Evolutionary conservation across 2,329 filamentous ascomycete genomes (phyloP), one percentile per base, ranked within the genome.

Genomic region (Ceratocystis cubensis): DNA sequence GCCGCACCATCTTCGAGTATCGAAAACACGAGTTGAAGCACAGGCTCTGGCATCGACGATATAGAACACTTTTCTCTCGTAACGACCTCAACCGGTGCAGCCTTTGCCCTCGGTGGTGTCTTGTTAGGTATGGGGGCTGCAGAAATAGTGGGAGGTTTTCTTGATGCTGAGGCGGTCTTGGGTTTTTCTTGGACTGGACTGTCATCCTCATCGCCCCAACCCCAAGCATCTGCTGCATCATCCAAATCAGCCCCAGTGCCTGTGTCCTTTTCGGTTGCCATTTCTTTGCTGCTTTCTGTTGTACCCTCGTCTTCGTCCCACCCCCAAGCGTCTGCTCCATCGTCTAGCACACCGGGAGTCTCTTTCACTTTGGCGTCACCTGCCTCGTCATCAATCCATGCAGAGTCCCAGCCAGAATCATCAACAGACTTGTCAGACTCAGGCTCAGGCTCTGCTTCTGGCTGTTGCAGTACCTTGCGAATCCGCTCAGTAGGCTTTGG

Each of bases 1-100:
- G 78, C 79, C 8, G 83, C 82, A 1, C 80, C 85, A 70, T 88
- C 85, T 68, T 86, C 82, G 69, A 83, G 74, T 33, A 87, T 80
- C 13, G 78, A 72, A 25, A 79, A 77, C 64, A 93, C 84, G 33
- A 89, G 80, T 20, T 83, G 80, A 22, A 92, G 79, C 13, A 97
- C 85, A 3, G 86, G 84, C 69, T 91, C 87, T 0, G 94, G 93
- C 74, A 96, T 88, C 1, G 88, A 88, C 0, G 93, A 96, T 64
- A 96, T 88, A 67, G 86, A 89, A 74, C 96, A 99, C 1, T 83
- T 88, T 76, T 99, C 94, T 69, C 82, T 88, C 57, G 97, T 77
- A 0, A 89, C 88, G 68, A 97, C 77, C 73, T 94, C 88, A 66
- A 84, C 80, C 7, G 79, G 78, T 63, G 72, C 67, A 10, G 46